Conservation (phyloP, 2,329 filamentous ascomycete genomes). For the Diplodia scrobiculata region DNA sequence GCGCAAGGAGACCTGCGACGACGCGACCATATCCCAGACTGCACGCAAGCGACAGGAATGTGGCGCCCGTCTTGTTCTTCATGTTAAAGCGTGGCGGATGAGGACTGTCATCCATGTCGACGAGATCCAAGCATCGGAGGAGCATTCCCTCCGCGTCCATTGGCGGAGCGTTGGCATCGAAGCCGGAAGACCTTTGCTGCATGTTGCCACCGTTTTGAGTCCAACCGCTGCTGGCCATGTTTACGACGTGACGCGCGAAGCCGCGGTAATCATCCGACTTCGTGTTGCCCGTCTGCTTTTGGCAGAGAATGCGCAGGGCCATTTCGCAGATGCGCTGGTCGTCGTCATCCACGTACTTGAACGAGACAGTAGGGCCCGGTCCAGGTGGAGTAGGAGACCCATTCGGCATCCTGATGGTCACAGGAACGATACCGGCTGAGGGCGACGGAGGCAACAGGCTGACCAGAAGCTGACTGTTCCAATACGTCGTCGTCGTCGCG, state of each 20-base stretch:
- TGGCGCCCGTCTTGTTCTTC: slow-evolving; percentile 68
- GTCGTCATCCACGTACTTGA: slow-evolving; percentile 74
- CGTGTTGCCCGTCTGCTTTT: slow-evolving; percentile 40
- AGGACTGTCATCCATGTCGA: slow-evolving; percentile 74
- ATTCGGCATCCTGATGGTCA: slow-evolving; percentile 65
- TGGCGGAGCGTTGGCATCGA: slow-evolving; percentile 19
- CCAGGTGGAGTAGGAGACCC: slow-evolving; percentile 42
- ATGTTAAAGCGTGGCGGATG: slow-evolving; percentile 69
- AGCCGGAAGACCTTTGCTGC: slow-evolving; percentile 29
- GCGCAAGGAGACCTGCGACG: slow-evolving; percentile 72
- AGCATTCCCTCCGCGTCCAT: slow-evolving; percentile 67
- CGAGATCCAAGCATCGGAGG: slow-evolving; percentile 73
- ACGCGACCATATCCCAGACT: slow-evolving; percentile 74
- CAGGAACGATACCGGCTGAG: slow-evolving; percentile 67
- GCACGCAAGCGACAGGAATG: slow-evolving; percentile 77
- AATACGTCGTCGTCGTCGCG: slow-evolving; percentile 74
- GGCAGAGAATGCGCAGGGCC: slow-evolving; percentile 50
- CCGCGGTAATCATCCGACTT: slow-evolving; percentile 33
- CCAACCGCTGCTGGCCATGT: not conserved
- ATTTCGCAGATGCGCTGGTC: slow-evolving; percentile 69
- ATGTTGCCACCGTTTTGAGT: slow-evolving; percentile 26
- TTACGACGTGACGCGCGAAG: slow-evolving; percentile 30
- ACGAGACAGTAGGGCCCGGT: slow-evolving; percentile 46
- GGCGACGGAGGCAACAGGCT: slow-evolving; percentile 74
- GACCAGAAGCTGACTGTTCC: slow-evolving; percentile 77